phyloP scores from a whole-genome alignment of 306 rosid species.

The Pyrus betulifolia region DNA sequence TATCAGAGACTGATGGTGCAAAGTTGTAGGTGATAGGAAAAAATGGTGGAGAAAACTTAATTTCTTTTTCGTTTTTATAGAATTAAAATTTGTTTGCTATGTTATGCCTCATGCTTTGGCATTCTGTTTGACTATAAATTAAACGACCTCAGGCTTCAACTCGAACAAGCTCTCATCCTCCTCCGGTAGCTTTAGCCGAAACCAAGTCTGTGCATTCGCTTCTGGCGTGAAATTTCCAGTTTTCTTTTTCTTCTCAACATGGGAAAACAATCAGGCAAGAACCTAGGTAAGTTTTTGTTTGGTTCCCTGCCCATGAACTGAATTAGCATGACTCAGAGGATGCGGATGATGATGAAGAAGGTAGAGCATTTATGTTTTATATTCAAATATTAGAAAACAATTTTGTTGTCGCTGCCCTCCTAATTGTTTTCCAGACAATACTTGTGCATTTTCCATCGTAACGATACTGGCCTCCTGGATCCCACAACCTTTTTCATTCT shows the following conservation, averaged over 20 bases:
- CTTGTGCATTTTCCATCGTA: background rate
- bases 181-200: no score
- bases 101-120: no score
- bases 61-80: no score
- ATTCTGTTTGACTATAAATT: no score
- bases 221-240: background rate
- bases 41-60: no score
- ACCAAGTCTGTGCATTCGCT: background rate
- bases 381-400: background rate
- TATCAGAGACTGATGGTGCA: no score
- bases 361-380: conserved; percentile 17
- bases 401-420: background rate
- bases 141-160: no score
- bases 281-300: background rate
- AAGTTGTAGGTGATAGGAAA: no score
- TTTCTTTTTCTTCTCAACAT: background rate
- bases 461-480: background rate
- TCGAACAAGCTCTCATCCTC: no score
- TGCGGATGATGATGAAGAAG: conserved; percentile 32
- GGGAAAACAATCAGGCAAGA: conserved; percentile 3
- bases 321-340: conserved; percentile 13
- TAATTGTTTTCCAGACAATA: background rate
- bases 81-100: no score
- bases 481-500: background rate
- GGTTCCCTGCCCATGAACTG: background rate